These are phyloP conservation scores for Penicillium thymicola DNA, from an alignment of 2,329 filamentous ascomycete genomes.

Conservation along the genomic window DNA sequence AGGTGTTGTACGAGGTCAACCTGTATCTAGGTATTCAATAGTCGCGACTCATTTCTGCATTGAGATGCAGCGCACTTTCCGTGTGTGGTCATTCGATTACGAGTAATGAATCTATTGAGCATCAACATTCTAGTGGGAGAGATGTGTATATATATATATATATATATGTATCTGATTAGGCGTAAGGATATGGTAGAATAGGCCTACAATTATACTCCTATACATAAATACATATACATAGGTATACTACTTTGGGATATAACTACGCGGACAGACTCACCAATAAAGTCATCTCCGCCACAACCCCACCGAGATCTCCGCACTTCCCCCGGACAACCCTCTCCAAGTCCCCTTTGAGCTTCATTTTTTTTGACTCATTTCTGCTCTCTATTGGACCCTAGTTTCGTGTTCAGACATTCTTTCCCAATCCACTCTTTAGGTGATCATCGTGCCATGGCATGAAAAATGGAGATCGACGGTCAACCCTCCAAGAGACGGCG, in stretches of 20 bases:
- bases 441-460: constrained; percentile 6
- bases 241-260: not conserved
- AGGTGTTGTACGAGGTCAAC: constrained; percentile 1
- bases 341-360: not conserved
- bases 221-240: no score
- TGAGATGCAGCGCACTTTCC: constrained; percentile 6
- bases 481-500: constrained; percentile 41
- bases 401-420: not conserved
- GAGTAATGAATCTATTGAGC: constrained; percentile 10
- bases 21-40: constrained; percentile 8
- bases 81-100: constrained; percentile 4
- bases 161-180: not conserved
- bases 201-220: not conserved
- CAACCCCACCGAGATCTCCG: constrained; percentile 10
- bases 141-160: no score
- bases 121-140: not conserved
- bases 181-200: not conserved
- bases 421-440: not conserved
- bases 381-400: not conserved
- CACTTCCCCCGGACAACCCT: constrained; percentile 8
- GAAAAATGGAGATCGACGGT: constrained; percentile 14
- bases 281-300: constrained; percentile 5
- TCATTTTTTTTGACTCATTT: not conserved
- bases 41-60: constrained; percentile 8
- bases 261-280: not conserved